A percentile compares a stretch with the other conserved stretches of the same genome.
phyloP scores from a whole-genome alignment of 139 green algal genomes.

The Desmodesmus armatus region DNA sequence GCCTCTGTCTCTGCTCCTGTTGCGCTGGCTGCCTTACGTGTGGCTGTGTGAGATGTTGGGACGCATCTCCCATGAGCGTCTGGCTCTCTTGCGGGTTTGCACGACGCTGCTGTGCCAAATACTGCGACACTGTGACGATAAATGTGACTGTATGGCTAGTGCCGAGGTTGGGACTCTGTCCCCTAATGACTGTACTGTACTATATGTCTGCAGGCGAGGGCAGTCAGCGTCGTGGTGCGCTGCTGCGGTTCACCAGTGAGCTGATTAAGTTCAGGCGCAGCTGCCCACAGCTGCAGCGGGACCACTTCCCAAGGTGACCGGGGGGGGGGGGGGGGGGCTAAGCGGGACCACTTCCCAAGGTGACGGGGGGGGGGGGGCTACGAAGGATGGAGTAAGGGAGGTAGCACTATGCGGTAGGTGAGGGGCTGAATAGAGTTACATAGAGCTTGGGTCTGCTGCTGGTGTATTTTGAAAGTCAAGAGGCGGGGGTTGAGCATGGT shows the following conservation, averaged over 20 bases:
- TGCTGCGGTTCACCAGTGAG: constrained; percentile 69
- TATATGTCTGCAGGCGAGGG: constrained; percentile 72
- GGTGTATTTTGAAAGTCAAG: background rate
- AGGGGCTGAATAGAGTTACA: too few relatives aligned
- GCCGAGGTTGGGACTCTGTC: constrained; percentile 86
- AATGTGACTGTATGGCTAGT: too few relatives aligned
- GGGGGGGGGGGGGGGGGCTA: too few relatives aligned
- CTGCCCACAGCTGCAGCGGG: constrained; percentile 86
- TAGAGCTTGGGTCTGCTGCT: background rate
- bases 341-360: too few relatives aligned
- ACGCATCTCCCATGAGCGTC: too few relatives aligned
- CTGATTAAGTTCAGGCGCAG: constrained; percentile 84
- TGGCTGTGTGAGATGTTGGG: too few relatives aligned
- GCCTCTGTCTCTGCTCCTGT: too few relatives aligned
- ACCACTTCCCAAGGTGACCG: constrained; percentile 84
- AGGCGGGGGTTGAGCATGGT: too few relatives aligned
- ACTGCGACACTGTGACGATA: background rate
- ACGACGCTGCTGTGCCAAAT: background rate
- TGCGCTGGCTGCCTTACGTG: too few relatives aligned
- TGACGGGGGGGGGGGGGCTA: too few relatives aligned
- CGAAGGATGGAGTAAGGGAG: too few relatives aligned
- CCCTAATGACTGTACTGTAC: constrained; percentile 76
- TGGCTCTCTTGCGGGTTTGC: background rate
- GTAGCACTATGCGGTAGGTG: too few relatives aligned
- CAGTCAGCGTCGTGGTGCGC: constrained; percentile 27